Conservation (phyloP, 2,329 filamentous ascomycete species). For the Colletotrichum liaoningense region DNA sequence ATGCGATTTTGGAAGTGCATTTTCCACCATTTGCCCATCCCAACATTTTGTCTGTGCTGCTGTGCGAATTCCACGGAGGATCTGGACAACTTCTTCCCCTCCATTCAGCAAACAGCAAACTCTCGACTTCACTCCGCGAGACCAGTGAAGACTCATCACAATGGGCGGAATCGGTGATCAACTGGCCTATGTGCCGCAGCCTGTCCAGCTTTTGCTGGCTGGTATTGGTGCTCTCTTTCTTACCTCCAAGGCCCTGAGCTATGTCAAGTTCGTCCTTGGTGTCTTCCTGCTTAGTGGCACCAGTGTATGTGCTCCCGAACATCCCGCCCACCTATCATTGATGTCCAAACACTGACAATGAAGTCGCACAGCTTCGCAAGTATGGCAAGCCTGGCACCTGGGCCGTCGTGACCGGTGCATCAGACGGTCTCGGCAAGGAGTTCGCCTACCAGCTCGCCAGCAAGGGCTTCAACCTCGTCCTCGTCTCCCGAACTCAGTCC, state of each 20-base stretch:
- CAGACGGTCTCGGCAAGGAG: constrained; percentile 96
- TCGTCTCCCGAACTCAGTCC: constrained; percentile 93
- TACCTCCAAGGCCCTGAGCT: constrained; percentile 66
- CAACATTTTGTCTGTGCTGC: constrained; percentile 34
- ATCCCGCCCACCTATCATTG: not conserved
- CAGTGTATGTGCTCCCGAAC: constrained; percentile 59
- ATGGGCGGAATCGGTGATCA: constrained; percentile 42
- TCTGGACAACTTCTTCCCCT: not conserved
- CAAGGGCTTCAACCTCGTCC: constrained; percentile 93
- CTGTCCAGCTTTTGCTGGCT: constrained; percentile 59
- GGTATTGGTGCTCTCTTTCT: constrained; percentile 70
- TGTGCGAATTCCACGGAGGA: not conserved
- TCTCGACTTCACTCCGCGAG: not conserved
- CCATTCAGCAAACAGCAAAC: not conserved
- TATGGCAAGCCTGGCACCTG: constrained; percentile 94
- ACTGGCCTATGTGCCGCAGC: constrained; percentile 55
- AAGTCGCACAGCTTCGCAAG: constrained; percentile 75
- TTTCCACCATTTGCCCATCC: constrained; percentile 27
- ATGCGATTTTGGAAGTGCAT: constrained; percentile 1
- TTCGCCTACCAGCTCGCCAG: constrained; percentile 89
- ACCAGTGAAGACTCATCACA: not conserved
- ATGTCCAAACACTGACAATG: constrained; percentile 32
- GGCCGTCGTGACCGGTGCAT: constrained; percentile 95
- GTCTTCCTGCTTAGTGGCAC: constrained; percentile 75
- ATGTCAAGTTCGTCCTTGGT: constrained; percentile 71